Evolutionary conservation across 2,329 filamentous ascomycete genomes (phyloP).

Genomic region (Colletotrichum echinochloae): DNA sequence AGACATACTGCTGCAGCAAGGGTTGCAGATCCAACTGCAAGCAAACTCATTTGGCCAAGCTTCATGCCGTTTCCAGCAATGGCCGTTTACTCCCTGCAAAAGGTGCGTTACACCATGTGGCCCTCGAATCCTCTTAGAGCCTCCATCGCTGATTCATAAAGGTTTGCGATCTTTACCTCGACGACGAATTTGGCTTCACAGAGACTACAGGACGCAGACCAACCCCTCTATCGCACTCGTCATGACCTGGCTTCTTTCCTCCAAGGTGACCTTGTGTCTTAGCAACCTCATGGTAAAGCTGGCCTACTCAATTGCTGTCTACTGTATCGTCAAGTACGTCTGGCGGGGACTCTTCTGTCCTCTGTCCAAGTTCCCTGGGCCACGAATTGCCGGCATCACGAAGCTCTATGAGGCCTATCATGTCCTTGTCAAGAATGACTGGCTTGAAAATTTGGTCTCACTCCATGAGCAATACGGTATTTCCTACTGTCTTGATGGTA

Average conservation of each 20-base stretch:
- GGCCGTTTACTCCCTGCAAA: neutral
- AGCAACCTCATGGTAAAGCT: neutral
- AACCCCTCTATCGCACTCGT: neutral
- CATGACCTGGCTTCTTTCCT: slow-evolving; percentile 17
- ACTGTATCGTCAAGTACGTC: slow-evolving; percentile 8
- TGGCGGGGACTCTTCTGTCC: slow-evolving; percentile 29
- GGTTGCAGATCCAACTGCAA: neutral
- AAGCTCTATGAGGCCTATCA: slow-evolving; percentile 42
- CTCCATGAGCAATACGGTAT: slow-evolving; percentile 38
- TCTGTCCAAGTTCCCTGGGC: slow-evolving; percentile 32
- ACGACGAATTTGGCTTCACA: neutral
- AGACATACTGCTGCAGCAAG: neutral
- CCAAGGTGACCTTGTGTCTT: neutral
- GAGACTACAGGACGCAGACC: neutral
- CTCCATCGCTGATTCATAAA: neutral
- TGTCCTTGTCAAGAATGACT: slow-evolving; percentile 38
- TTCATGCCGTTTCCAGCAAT: neutral
- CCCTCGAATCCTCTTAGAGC: neutral
- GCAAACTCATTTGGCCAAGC: neutral
- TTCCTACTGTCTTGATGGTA: neutral
- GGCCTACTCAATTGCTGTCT: neutral
- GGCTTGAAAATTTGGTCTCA: slow-evolving; percentile 36
- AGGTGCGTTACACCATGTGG: neutral
- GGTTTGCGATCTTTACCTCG: neutral
- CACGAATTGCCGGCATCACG: slow-evolving; percentile 25